Evolutionary conservation across 495 filamentous ascomycete genomes (phyloP), one percentile per base, ranked within the genome.

Genomic region (Trichoderma gamsii): DNA sequence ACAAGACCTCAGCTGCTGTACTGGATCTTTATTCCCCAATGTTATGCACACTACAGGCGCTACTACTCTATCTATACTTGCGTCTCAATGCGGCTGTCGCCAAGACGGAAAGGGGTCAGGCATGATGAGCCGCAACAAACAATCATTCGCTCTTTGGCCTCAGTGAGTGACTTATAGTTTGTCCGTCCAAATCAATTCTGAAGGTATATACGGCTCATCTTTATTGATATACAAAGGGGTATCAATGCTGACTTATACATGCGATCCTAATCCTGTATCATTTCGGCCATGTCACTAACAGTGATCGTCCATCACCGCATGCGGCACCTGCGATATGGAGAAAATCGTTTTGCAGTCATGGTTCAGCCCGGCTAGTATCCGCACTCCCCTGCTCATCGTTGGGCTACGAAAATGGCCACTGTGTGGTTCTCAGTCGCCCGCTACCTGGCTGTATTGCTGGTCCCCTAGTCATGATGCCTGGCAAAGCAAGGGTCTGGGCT

Each of bases 311-410:
- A 21, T 56, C 51, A 56, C 51, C 51, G 51, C 51, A 56, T 25
- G 16, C 51, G 51, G 51, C 5, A 56, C 51, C n/a, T 21, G 51
- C 51, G 51, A 56, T 25, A 56, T n/a, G 51, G 51, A 56, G 51
- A 56, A 56, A 56, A 56, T 56, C 51, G 51, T 56, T 56, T 23
- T 56, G 16, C 51, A 9, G 35, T 7, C 35, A 38, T 38, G 56
- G 56, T 32, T 61, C 56, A 61, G 56, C 56, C 56, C 25, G 25
- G 56, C 56, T 61, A 29, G 56, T 32, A 12, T 61, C 56, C 56
- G 56, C 56, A 61, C 25, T 23, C 56, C 56, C 56, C 56, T 61
- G 56, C 56, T 32, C 56, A 32, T 61, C 56, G 13, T 29, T 21
- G 29, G 29, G 27, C 12, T 32, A 6, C 23, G 8, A 9, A n/a